These are phyloP conservation scores for Carex arenaria DNA, from an alignment of 202 grass and related monocot genomes.

Conservation along the genomic window DNA sequence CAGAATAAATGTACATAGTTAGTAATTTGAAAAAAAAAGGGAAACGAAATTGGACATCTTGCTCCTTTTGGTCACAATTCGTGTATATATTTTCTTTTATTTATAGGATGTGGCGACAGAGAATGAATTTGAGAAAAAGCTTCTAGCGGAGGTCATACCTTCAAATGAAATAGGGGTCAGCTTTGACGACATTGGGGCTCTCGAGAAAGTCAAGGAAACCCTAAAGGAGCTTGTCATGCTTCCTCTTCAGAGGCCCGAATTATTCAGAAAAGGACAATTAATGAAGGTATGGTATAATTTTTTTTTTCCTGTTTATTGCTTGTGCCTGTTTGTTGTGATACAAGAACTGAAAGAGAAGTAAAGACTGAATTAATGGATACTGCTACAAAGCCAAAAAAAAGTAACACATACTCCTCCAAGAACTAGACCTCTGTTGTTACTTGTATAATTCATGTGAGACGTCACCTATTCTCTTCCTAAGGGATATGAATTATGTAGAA, in stretches of 20 bases:
- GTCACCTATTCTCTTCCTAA: background rate
- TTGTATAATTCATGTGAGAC: background rate
- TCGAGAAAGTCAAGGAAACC: conserved; percentile 96
- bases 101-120: conserved; percentile 78
- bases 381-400: background rate
- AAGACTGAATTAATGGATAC: background rate
- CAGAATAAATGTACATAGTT: background rate
- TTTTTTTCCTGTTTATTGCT: background rate
- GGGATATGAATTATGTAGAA: background rate
- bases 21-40: background rate
- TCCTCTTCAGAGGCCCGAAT: conserved; percentile 92
- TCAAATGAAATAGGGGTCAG: conserved; percentile 90
- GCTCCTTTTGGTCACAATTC: conserved; percentile 8
- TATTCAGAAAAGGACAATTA: conserved; percentile 91
- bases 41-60: background rate
- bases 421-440: background rate
- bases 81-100: background rate
- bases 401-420: conserved; percentile 6
- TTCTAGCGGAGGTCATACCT: conserved; percentile 92
- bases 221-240: conserved; percentile 99
- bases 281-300: conserved; percentile 56
- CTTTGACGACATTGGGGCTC: conserved; percentile 89
- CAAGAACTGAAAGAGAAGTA: background rate
- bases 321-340: background rate
- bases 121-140: conserved; percentile 95